Conservation (phyloP, 2,329 filamentous ascomycete species). For the Diaporthe caulivora region DNA sequence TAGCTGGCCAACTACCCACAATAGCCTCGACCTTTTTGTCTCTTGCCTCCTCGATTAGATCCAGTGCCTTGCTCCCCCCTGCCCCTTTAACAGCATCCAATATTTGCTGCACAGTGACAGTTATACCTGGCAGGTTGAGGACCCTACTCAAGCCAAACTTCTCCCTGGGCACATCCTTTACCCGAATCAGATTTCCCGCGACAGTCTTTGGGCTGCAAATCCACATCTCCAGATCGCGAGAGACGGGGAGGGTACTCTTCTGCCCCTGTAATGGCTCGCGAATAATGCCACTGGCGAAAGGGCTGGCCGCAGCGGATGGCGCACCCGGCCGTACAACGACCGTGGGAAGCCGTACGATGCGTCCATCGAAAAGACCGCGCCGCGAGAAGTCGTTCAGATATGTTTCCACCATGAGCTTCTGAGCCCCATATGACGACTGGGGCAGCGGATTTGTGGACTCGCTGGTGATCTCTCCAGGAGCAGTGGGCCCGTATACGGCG, state of each 20-base stretch:
- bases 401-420: conserved; percentile 72
- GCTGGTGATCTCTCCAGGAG: conserved; percentile 55
- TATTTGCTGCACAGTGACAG: conserved; percentile 64
- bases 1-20: conserved; percentile 65
- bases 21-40: conserved; percentile 61
- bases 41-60: conserved; percentile 59
- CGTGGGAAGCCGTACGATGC: conserved; percentile 51
- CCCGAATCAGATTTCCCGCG: conserved; percentile 57
- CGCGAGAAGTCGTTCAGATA: conserved; percentile 65
- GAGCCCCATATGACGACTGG: conserved; percentile 69
- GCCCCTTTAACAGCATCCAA: conserved; percentile 62
- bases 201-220: conserved; percentile 60
- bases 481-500: conserved; percentile 65
- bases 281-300: conserved; percentile 72
- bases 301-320: conserved; percentile 71
- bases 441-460: conserved; percentile 62
- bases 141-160: conserved; percentile 47
- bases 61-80: conserved; percentile 58
- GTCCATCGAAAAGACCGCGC: conserved; percentile 67
- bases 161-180: conserved; percentile 54
- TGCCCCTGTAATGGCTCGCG: conserved; percentile 67
- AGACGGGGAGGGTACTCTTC: conserved; percentile 56
- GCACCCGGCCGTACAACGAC: conserved; percentile 71
- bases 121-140: conserved; percentile 65
- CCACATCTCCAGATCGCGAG: conserved; percentile 58